phyloP scores from a whole-genome alignment of 2,329 filamentous ascomycete genomes.

The Penicillium verrucosum region DNA sequence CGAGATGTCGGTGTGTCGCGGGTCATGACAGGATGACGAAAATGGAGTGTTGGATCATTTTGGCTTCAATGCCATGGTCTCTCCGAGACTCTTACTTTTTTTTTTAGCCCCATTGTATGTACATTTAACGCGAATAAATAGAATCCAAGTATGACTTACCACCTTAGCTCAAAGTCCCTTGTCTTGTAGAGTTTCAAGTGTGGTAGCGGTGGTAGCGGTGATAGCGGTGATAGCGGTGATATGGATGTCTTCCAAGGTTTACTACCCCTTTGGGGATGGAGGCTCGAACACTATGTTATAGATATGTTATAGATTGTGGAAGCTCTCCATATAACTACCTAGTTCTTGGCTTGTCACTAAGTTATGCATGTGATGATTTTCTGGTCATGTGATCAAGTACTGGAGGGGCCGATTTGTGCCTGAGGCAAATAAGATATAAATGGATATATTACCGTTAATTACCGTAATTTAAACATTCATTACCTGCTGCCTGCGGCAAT shows the following conservation, averaged over 20 bases:
- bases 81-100: not conserved
- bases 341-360: too few relatives aligned
- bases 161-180: too few relatives aligned
- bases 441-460: not conserved
- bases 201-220: too few relatives aligned
- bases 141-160: not conserved
- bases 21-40: constrained; percentile 35
- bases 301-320: too few relatives aligned
- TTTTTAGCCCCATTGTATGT: not conserved
- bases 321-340: too few relatives aligned
- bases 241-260: too few relatives aligned
- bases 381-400: too few relatives aligned
- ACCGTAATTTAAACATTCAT: constrained; percentile 3
- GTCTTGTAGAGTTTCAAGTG: too few relatives aligned
- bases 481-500: constrained; percentile 34
- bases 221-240: too few relatives aligned
- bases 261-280: too few relatives aligned
- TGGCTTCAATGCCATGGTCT: not conserved
- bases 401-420: not conserved
- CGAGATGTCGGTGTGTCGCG: constrained; percentile 39
- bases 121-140: not conserved
- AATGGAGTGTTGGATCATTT: not conserved
- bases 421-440: not conserved
- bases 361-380: too few relatives aligned
- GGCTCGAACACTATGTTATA: too few relatives aligned